phyloP scores from a whole-genome alignment of 1,139 yeast species.

The Yamadazyma aaseri region DNA sequence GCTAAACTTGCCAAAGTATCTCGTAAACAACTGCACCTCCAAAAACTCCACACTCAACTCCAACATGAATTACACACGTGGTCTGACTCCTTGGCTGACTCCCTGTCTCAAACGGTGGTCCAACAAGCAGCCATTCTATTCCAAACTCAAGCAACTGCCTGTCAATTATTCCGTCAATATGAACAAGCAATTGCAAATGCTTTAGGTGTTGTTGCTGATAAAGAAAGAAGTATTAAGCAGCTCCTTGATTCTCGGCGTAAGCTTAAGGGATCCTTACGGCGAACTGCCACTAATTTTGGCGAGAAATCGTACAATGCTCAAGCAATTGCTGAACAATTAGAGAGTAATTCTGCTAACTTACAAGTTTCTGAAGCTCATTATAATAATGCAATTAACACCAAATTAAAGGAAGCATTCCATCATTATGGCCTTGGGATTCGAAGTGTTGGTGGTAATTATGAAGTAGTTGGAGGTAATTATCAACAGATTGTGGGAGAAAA shows the following conservation, averaged over 20 bases:
- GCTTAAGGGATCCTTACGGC: constrained; percentile 36
- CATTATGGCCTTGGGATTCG: constrained; percentile 43
- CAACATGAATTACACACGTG: constrained; percentile 9
- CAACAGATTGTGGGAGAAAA: constrained; percentile 13
- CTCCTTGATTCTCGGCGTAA: constrained; percentile 32
- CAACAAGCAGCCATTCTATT: constrained; percentile 10
- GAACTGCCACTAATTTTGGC: constrained; percentile 44
- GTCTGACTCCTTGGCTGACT: constrained; percentile 9
- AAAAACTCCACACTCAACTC: constrained; percentile 13
- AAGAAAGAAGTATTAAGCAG: constrained; percentile 49
- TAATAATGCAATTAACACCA: constrained; percentile 43
- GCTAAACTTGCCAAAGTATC: constrained; percentile 13
- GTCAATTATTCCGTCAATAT: constrained; percentile 3
- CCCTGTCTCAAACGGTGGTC: constrained; percentile 7
- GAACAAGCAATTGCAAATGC: constrained; percentile 24
- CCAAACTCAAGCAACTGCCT: constrained; percentile 6
- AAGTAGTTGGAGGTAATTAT: constrained; percentile 23
- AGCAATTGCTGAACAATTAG: constrained; percentile 47
- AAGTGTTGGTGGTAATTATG: constrained; percentile 27
- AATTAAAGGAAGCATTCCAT: constrained; percentile 42
- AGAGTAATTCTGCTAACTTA: constrained; percentile 47
- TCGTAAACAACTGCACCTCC: constrained; percentile 11
- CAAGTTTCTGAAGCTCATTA: constrained; percentile 53
- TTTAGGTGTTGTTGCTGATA: constrained; percentile 44
- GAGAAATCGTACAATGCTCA: constrained; percentile 34